Base-by-base conservation (phyloP, 106 monocot genomes). In the Iris macrosiphon region DNA sequence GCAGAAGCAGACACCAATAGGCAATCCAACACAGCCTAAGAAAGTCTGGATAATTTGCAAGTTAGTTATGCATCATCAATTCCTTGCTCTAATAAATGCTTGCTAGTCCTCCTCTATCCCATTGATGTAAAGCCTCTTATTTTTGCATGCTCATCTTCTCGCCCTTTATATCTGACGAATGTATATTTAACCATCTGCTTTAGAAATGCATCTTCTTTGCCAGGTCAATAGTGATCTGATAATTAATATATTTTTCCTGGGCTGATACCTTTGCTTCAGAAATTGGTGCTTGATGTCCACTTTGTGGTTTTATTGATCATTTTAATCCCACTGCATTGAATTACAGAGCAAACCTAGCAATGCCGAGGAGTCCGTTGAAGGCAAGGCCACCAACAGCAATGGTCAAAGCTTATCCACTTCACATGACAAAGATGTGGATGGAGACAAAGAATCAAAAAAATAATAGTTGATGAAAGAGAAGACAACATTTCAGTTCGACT, bases 331-430 rank as follows among this genome's bases (percentile, higher is more conserved):
- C 17, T 52, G 14, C 14, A 60, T 40, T 6, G 9, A 34, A 49
- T 59, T 66, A 16, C 63, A 81, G 81, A 54, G 63, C 31, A 81
- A 72, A 64, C 57, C 60, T 35, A 75, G 26, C 52, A 70, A 46
- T 23, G 1, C 21, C 4, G 65, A 74, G 28, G 74, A 65, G 31
- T 33, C 73, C 25, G 57, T n/a, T 6, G 61, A 67, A 27, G 48
- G 10, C 28, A 79, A 32, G 29, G 15, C 11, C 33, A 33, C 49
- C 8, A 53, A 30, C 32, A 60, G 70, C 9, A 15, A 11, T 0
- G 45, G 26, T 8, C 70, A 71, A 10, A 62, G 13, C 22, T 20
- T 27, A 15, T 22, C 40, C 2, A 60, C 66, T 31, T 0, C 32
- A 23, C 40, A 54, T 2, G 37, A 23, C 25, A 44, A 44, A 40